phyloP scores from a whole-genome alignment of 1,284 basidiomycete genomes.

The Coniferiporia sulphurascens region DNA sequence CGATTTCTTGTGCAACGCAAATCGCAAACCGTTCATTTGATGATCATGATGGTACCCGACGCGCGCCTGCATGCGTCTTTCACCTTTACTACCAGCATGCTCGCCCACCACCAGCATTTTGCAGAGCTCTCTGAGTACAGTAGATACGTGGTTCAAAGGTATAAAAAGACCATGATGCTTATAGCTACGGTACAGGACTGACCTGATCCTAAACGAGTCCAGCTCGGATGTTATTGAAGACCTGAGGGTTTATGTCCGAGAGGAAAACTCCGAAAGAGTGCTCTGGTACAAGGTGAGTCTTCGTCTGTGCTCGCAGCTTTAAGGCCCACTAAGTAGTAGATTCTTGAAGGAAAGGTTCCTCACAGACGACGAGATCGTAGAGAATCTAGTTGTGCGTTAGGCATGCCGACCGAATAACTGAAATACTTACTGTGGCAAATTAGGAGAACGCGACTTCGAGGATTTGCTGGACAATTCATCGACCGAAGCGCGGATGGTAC shows the following conservation, averaged over 20 bases:
- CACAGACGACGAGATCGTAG: slow-evolving; percentile 66
- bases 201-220: not conserved
- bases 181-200: not conserved
- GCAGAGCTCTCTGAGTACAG: slow-evolving; percentile 6
- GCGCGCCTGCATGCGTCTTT: not conserved
- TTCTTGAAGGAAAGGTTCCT: slow-evolving; percentile 61
- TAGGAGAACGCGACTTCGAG: slow-evolving; percentile 63
- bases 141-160: slow-evolving; percentile 33
- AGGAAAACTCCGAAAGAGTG: slow-evolving; percentile 53
- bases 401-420: not conserved
- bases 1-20: no score
- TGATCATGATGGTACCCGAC: not conserved
- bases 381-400: slow-evolving; percentile 58
- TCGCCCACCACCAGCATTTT: slow-evolving; percentile 10
- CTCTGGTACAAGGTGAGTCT: slow-evolving; percentile 68
- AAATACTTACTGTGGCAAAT: not conserved
- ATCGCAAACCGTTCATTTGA: not conserved
- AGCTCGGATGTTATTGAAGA: slow-evolving; percentile 75
- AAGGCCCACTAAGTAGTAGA: not conserved
- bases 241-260: slow-evolving; percentile 57
- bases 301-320: not conserved
- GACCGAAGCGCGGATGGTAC: slow-evolving; percentile 76
- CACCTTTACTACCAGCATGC: not conserved
- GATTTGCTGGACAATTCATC: slow-evolving; percentile 68
- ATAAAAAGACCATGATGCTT: not conserved